Base-by-base conservation (phyloP, 2,329 filamentous ascomycete genomes). In the Penicillium olsonii region DNA sequence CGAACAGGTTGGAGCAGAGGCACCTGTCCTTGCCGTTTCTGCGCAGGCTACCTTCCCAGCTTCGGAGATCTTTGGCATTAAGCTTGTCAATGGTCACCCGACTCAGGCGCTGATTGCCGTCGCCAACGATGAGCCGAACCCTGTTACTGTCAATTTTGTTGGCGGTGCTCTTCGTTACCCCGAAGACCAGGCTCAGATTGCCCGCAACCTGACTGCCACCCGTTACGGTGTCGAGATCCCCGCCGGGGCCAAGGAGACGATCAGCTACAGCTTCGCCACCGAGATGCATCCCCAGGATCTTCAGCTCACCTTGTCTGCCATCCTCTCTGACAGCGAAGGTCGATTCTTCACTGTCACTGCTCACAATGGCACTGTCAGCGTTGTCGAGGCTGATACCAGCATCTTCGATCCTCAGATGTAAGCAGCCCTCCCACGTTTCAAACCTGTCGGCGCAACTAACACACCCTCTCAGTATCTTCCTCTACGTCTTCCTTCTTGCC, bases 401-500 rank as follows among this genome's bases (percentile, higher is more conserved):
- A 84, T 96, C 73, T 87, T 96, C 57, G 92, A 97, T 69, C 92
- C 92, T 54, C 92, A 96, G 75, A 92, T 96, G 92, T 97, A 80
- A 74, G 87, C 74, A 35, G 27, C 24, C 43, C 48, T 22, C 17
- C 37, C 24, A 24, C 18, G 3, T 35, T 27, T 17, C 31, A 8
- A n/a, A 31, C 12, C 12, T n/a, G 29, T 18, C 42, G 42, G 45
- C 54, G 48, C 48, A 14, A 65, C 54, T 52, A 17, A 55, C 18
- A 39, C 48, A 56, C 52, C 26, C 52, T 35, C 12, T 19, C 29
- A 97, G 94, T 69, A 90, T 97, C 77, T 99, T 99, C 85, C 85
- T 99, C 56, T 97, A 97, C 80, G 80, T 96, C 69, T 86, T 97
- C 79, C 87, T 99, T 63, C 79, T 87, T 45, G 85, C 81, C 54